These are phyloP conservation scores for Zasmidium angulare DNA, from an alignment of 2,329 filamentous ascomycete species.

Conservation along the genomic window DNA sequence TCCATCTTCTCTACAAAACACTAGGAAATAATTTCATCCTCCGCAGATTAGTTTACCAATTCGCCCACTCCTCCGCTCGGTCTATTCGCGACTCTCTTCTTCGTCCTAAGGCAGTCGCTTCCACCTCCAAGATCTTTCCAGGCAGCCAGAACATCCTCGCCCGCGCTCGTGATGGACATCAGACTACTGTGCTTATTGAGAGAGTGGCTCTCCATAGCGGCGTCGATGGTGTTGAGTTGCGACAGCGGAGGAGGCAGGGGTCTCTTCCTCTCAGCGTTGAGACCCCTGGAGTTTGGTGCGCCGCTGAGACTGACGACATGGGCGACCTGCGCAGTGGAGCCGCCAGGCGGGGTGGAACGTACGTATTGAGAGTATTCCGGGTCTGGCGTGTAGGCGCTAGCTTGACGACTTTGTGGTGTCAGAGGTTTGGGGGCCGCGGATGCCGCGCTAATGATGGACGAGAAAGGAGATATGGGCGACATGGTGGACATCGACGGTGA, in stretches of 20 bases:
- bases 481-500: neutral
- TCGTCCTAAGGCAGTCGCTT: constrained; percentile 4
- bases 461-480: constrained; percentile 6
- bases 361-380: neutral
- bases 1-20: neutral
- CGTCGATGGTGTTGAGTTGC: constrained; percentile 16
- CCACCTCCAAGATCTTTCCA: constrained; percentile 48
- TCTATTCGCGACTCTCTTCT: neutral
- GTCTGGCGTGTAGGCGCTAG: neutral
- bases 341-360: neutral
- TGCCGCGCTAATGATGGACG: constrained; percentile 6
- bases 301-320: neutral
- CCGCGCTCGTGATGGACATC: constrained; percentile 39
- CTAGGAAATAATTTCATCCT: neutral
- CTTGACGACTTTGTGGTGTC: neutral
- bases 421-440: constrained; percentile 2
- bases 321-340: neutral
- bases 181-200: constrained; percentile 21
- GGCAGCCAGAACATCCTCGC: constrained; percentile 48
- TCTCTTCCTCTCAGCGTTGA: neutral
- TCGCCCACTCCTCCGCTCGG: neutral
- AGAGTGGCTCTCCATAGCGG: neutral
- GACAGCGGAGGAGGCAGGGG: constrained; percentile 2
- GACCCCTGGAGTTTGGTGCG: neutral
- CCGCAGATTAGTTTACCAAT: neutral